Percentiles rank a stretch among this genome's conserved stretches.
These are phyloP conservation scores for Hippophae gyantsensis DNA, from an alignment of 306 rosid genomes.

Conservation along the genomic window DNA sequence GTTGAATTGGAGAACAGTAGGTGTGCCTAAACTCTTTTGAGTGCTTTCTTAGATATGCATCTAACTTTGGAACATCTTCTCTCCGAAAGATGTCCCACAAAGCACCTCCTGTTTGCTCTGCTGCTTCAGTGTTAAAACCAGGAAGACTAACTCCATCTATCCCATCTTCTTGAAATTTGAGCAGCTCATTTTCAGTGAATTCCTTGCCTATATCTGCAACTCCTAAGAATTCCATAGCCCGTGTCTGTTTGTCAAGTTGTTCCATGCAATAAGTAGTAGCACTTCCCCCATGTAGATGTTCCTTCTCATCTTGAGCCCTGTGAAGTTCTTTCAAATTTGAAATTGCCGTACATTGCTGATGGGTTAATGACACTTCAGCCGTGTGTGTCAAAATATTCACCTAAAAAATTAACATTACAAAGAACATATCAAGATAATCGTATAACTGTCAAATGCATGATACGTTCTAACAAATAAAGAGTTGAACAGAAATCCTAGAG, in stretches of 20 bases:
- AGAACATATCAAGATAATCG: conserved; percentile 1
- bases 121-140: conserved; percentile 14
- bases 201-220: conserved; percentile 2
- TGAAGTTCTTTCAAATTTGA: conserved; percentile 50
- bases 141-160: conserved; percentile 9
- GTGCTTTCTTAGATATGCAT: conserved; percentile 53
- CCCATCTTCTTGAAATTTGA: no score
- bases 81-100: conserved; percentile 88
- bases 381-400: conserved; percentile 76
- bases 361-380: conserved; percentile 38
- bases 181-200: conserved; percentile 9
- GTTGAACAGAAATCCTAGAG: no score
- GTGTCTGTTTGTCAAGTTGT: conserved; percentile 6
- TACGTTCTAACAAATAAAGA: no score
- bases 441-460: no score
- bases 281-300: conserved; percentile 16
- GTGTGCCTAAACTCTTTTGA: conserved; percentile 66
- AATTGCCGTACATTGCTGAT: conserved; percentile 36
- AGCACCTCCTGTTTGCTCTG: conserved; percentile 43
- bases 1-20: conserved; percentile 51
- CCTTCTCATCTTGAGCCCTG: conserved; percentile 54
- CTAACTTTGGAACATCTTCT: conserved; percentile 63
- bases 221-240: no score
- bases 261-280: conserved; percentile 6
- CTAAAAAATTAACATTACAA: conserved; percentile 31